These are phyloP conservation scores for Mucor piriformis DNA, from an alignment of 371 early-diverging fungal genomes.

Conservation along the genomic window DNA sequence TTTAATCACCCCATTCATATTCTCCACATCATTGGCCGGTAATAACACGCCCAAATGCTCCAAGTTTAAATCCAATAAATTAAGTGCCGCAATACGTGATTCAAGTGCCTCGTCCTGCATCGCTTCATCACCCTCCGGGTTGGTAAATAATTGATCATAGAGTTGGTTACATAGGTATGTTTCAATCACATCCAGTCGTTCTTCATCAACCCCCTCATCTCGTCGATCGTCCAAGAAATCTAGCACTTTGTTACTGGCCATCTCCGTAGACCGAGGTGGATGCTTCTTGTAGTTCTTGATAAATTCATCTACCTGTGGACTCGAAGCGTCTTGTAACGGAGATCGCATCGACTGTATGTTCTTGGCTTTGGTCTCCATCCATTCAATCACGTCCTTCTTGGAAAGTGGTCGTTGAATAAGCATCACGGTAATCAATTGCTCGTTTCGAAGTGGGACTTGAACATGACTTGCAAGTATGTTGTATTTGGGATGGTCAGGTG, in stretches of 20 bases:
- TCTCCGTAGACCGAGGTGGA: slow-evolving; percentile 32
- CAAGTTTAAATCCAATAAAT: slow-evolving; percentile 59
- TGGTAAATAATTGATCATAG: slow-evolving; percentile 35
- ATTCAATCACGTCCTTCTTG: slow-evolving; percentile 39
- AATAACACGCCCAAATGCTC: slow-evolving; percentile 62
- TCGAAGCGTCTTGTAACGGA: slow-evolving; percentile 10
- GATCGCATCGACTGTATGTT: not conserved
- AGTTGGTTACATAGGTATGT: slow-evolving; percentile 42
- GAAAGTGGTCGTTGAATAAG: slow-evolving; percentile 51
- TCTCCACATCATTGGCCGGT: slow-evolving; percentile 38
- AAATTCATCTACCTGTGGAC: slow-evolving; percentile 25
- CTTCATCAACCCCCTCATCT: slow-evolving; percentile 9
- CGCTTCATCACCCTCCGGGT: slow-evolving; percentile 52
- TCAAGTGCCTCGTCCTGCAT: slow-evolving; percentile 67
- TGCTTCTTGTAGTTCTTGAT: slow-evolving; percentile 35
- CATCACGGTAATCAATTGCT: slow-evolving; percentile 38
- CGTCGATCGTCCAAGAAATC: slow-evolving; percentile 38
- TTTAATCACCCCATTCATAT: slow-evolving; percentile 46
- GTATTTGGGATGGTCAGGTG: slow-evolving; percentile 41
- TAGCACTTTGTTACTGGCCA: slow-evolving; percentile 22
- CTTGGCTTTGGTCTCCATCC: slow-evolving; percentile 21
- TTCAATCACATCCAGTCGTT: slow-evolving; percentile 44
- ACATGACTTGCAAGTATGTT: slow-evolving; percentile 55
- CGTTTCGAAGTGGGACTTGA: slow-evolving; percentile 33
- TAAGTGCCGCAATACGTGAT: slow-evolving; percentile 73